These are phyloP conservation scores for Hericium erinaceus DNA, from an alignment of 768 basidiomycete genomes.

Conservation along the genomic window DNA sequence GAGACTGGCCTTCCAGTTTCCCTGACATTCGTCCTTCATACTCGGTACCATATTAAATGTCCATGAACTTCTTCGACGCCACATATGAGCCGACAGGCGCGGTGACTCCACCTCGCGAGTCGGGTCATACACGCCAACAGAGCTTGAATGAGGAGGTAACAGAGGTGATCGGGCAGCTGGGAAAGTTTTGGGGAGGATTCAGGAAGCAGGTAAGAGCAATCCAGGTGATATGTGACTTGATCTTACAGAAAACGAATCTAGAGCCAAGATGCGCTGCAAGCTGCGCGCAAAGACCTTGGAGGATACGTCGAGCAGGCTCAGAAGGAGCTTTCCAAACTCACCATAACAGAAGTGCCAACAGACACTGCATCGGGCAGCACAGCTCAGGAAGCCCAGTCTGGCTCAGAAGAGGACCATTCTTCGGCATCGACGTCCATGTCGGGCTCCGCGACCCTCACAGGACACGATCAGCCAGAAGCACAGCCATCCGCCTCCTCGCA, in stretches of 20 bases:
- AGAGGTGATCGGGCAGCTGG: conserved; percentile 82
- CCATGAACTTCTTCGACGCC: conserved; percentile 17
- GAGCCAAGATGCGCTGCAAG: conserved; percentile 62
- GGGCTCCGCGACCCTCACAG: conserved; percentile 7
- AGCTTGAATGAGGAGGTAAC: conserved; percentile 80
- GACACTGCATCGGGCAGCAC: conserved; percentile 19
- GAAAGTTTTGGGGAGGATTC: conserved; percentile 86
- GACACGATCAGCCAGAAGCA: background rate
- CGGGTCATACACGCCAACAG: conserved; percentile 35
- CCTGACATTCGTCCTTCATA: too few relatives aligned
- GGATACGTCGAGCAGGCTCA: conserved; percentile 74
- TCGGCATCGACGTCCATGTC: conserved; percentile 15
- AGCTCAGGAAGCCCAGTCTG: conserved; percentile 6
- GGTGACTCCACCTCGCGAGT: conserved; percentile 8
- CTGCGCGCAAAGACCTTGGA: conserved; percentile 63
- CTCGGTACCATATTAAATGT: too few relatives aligned
- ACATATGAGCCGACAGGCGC: conserved; percentile 3
- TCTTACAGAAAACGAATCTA: conserved; percentile 18
- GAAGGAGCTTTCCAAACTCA: conserved; percentile 59
- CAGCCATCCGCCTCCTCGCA: conserved; percentile 19
- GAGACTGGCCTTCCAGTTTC: too few relatives aligned
- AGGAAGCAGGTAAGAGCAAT: conserved; percentile 63
- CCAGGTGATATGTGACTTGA: background rate
- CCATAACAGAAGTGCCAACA: conserved; percentile 25
- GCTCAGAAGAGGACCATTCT: conserved; percentile 13